Evolutionary conservation across 306 rosid species (phyloP), one percentile per base, ranked within the genome.

Genomic region (Vigna unguiculata): DNA sequence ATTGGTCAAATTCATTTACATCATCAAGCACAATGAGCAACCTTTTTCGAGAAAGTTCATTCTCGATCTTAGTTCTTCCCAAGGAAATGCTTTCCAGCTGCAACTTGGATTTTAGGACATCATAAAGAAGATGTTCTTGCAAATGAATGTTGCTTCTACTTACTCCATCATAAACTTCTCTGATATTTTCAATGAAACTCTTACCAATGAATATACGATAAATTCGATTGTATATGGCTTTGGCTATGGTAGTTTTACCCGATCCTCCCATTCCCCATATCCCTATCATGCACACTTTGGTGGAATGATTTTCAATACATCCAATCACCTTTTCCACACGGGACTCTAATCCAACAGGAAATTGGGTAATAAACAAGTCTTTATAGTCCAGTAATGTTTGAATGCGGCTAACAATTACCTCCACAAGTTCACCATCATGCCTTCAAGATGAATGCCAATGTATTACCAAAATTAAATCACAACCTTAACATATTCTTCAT

Each of bases 221-320:
- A 2, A 57, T 40, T 38, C 11, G 1, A 58, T 73, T 58, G 28
- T 73, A 73, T 20, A 73, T 11, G 12, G 1, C 45, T 58, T 73
- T 73, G 30, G 69, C 78, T 2, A 7, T 16, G 20, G 55, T 73
- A 0, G 78, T 58, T 59, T 73, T 73, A 5, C 69, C 78, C 0
- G 1, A 22, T 14, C 83, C 78, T 1, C 83, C 78, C 78, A 79
- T 79, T 1, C 83, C 83, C 60, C 83, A 79, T 0, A 79, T 72
- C 20, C 83, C 83, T 24, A 72, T 0, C 0, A 63, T 3, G 28
- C 49, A 28, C 6, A 40, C 74, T 14, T 7, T 3, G 6, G 2
- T 30, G 16, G 49, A 21, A 21, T 20, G 3, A 12, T 2, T 6
- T 5, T 75, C 3, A 20, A 76, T 36, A 4, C 34, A 20, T 3